These are phyloP conservation scores for Saitozyma sp. DNA, from an alignment of 768 basidiomycete genomes.

Conservation along the genomic window DNA sequence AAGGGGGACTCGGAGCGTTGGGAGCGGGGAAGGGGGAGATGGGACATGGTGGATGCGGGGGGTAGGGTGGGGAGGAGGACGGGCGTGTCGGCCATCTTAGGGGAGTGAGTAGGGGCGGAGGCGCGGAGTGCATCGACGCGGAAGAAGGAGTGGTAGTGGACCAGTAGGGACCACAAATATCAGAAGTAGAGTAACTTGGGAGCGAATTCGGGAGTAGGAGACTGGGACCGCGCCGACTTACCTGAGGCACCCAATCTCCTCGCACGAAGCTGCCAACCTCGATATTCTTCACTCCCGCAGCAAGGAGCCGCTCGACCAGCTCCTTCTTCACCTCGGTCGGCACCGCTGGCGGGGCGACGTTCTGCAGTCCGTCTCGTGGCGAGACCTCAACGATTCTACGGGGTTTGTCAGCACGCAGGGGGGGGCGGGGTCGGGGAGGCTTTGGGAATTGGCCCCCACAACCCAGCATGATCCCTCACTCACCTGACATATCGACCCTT, in stretches of 20 bases:
- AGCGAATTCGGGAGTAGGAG: neutral
- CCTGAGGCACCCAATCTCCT: slow-evolving; percentile 92
- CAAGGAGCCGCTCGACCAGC: slow-evolving; percentile 71
- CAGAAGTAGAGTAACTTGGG: too few species aligned
- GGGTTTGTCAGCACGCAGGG: too few species aligned
- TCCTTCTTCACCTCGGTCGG: slow-evolving; percentile 73
- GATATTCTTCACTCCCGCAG: slow-evolving; percentile 68
- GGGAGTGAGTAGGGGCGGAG: neutral
- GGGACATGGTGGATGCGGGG: too few species aligned
- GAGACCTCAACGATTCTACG: slow-evolving; percentile 78
- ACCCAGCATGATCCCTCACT: too few species aligned
- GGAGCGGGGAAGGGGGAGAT: neutral
- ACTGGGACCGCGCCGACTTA: slow-evolving; percentile 39
- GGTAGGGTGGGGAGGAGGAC: slow-evolving; percentile 60
- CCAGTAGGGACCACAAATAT: too few species aligned
- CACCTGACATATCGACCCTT: too few species aligned
- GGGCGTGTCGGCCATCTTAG: slow-evolving; percentile 86
- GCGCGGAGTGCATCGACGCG: too few species aligned
- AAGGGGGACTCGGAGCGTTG: slow-evolving; percentile 9
- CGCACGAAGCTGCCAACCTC: slow-evolving; percentile 90
- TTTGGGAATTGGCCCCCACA: too few species aligned
- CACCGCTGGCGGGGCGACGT: slow-evolving; percentile 69
- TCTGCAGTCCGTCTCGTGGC: slow-evolving; percentile 88
- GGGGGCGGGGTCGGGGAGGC: too few species aligned
- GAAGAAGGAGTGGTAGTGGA: too few species aligned